Conservation (phyloP, 2,329 filamentous ascomycete species). For the Juglanconis juglandina region DNA sequence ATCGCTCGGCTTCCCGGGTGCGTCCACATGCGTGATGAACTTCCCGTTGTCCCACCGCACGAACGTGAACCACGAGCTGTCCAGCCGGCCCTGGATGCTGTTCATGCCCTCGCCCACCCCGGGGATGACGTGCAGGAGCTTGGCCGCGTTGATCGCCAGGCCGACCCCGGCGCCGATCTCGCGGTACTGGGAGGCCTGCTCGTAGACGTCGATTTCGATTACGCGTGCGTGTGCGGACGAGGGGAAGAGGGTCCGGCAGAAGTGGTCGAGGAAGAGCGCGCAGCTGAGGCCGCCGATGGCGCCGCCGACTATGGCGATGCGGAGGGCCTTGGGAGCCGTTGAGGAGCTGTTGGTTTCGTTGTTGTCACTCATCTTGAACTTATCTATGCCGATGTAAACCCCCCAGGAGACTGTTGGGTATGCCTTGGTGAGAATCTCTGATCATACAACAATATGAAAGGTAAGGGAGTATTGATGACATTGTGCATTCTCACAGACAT, state of each 20-base stretch:
- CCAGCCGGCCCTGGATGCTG: slow-evolving; percentile 4
- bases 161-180: slow-evolving; percentile 16
- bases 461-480: too few species aligned
- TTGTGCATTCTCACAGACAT: too few species aligned
- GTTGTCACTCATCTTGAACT: neutral
- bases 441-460: too few species aligned
- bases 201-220: slow-evolving; percentile 12
- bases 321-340: neutral
- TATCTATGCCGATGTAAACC: neutral
- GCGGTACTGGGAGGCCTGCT: slow-evolving; percentile 13
- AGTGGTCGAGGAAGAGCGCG: slow-evolving; percentile 13
- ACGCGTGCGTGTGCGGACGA: neutral
- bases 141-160: slow-evolving; percentile 34
- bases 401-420: too few species aligned
- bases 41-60: slow-evolving; percentile 8
- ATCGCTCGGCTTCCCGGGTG: neutral
- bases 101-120: slow-evolving; percentile 10
- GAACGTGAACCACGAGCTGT: slow-evolving; percentile 11
- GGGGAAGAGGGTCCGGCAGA: neutral
- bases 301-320: slow-evolving; percentile 14
- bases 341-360: neutral
- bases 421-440: too few species aligned
- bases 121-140: slow-evolving; percentile 7
- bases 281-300: slow-evolving; percentile 14
- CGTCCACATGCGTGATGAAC: slow-evolving; percentile 7